Base-by-base conservation (phyloP, 495 filamentous ascomycete species). In the Cenococcum geophilum region DNA sequence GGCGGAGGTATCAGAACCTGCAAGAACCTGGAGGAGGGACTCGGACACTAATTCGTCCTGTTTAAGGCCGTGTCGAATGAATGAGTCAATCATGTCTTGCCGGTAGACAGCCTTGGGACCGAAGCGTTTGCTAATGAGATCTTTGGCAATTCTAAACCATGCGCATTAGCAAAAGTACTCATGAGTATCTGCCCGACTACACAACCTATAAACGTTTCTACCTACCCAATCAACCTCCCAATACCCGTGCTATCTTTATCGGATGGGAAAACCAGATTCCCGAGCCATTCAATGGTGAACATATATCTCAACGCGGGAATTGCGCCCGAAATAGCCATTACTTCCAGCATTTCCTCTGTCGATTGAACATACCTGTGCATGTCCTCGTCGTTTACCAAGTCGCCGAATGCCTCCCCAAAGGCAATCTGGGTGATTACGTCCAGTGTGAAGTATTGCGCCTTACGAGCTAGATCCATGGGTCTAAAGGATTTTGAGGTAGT, bases 351-450 rank as follows among this genome's bases (percentile, higher is more conserved):
- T 12, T 74, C 68, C 45, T 77, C 72, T 1, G 70, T 55, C 11
- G 70, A 73, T 49, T 70, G 58, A 35, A 81, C 71, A 58, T 79
- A 81, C 34, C 74, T 75, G 57, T 76, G 72, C 12, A 77, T 65
- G 62, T 85, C 81, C 3, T 63, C 61, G 57, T 83, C 77, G n/a
- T 56, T 59, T 16, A 68, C 59, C 16, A 78, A 50, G 63, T 69
- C 71, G 45, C 76, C 75, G 35, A 76, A 75, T 2, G 73, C 58
- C 36, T 70, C 62, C 5, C 76, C 72, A 50, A 78, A 78, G 23
- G 71, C 75, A 16, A 79, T 62, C 16, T 68, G 63, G 25, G 69
- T 70, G 49, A 80, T 75, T 10, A 78, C 70, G 56, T 81, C 78
- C 6, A 78, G 66, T 16, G 76, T 75, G 50, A 79, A 72, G 60